These are phyloP conservation scores for Phaseolus lunatus DNA, from an alignment of 306 rosid species.

Conservation along the genomic window DNA sequence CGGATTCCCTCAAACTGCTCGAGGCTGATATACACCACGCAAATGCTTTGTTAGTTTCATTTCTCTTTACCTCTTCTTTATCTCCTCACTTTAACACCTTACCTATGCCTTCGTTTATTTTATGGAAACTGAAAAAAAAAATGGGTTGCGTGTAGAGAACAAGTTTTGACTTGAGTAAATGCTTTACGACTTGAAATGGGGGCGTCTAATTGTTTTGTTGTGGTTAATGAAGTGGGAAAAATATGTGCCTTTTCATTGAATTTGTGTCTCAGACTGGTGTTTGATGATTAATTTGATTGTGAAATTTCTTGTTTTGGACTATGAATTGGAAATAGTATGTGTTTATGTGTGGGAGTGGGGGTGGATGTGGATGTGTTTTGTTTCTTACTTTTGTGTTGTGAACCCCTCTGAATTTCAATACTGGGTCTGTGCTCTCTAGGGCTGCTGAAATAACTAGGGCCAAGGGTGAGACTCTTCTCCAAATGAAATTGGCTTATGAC, in stretches of 20 bases:
- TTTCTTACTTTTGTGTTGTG: conserved; percentile 5
- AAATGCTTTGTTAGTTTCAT: conserved; percentile 77
- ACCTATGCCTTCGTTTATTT: not conserved
- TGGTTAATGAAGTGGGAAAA: not conserved
- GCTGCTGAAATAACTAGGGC: conserved; percentile 90
- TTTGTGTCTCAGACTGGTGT: conserved; percentile 14
- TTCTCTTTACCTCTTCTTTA: not conserved
- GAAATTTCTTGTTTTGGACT: conserved; percentile 16
- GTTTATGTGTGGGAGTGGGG: not conserved
- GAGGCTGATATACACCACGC: conserved; percentile 97
- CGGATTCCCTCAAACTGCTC: conserved; percentile 73
- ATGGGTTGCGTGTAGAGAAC: not conserved
- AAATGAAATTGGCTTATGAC: conserved; percentile 91
- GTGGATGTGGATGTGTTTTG: not conserved
- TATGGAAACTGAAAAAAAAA: not conserved
- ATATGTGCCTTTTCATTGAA: not conserved
- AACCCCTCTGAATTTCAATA: conserved; percentile 32
- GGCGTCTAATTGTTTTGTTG: not conserved
- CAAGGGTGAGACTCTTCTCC: conserved; percentile 82
- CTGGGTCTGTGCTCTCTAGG: conserved; percentile 65
- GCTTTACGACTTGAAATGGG: conserved; percentile 17
- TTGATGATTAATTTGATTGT: conserved; percentile 29
- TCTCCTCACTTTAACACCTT: not conserved
- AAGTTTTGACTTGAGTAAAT: not conserved
- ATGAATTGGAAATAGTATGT: not conserved